Conservation (phyloP, 176 grass and related monocot genomes). For the Oryza meyeriana region DNA sequence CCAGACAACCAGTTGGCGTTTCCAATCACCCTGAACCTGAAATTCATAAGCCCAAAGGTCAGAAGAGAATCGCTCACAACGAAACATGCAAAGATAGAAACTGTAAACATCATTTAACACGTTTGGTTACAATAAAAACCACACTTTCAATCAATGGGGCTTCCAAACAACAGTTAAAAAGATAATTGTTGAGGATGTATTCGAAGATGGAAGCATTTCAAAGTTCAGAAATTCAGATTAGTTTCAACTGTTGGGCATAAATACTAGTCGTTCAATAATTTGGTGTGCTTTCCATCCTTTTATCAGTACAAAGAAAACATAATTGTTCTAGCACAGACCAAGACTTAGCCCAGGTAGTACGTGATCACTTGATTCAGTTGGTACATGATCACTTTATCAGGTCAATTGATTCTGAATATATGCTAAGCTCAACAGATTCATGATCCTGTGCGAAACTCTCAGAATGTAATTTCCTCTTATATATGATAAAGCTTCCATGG, state of each 20-base stretch:
- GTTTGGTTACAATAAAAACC: not conserved
- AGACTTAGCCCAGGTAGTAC: not conserved
- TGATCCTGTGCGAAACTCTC: not conserved
- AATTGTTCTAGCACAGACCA: not conserved
- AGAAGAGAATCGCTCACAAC: not conserved
- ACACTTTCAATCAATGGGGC: not conserved
- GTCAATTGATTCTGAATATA: conserved; percentile 1
- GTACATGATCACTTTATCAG: not conserved
- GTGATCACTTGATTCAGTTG: too few relatives aligned
- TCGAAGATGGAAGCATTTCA: not conserved
- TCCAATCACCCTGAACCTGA: conserved; percentile 38
- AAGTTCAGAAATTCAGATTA: not conserved
- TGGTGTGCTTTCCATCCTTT: not conserved
- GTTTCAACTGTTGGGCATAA: not conserved
- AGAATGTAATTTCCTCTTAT: not conserved
- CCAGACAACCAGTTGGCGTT: not conserved
- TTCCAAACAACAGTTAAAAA: not conserved
- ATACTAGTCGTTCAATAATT: not conserved
- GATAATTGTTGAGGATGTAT: not conserved
- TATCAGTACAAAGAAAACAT: not conserved
- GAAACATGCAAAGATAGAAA: not conserved
- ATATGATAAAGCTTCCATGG: not conserved
- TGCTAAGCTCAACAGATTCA: not conserved
- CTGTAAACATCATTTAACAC: not conserved
- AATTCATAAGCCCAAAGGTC: not conserved